These are phyloP conservation scores for Erysimum cheiranthoides DNA, from an alignment of 345 rosid genomes.

Conservation along the genomic window DNA sequence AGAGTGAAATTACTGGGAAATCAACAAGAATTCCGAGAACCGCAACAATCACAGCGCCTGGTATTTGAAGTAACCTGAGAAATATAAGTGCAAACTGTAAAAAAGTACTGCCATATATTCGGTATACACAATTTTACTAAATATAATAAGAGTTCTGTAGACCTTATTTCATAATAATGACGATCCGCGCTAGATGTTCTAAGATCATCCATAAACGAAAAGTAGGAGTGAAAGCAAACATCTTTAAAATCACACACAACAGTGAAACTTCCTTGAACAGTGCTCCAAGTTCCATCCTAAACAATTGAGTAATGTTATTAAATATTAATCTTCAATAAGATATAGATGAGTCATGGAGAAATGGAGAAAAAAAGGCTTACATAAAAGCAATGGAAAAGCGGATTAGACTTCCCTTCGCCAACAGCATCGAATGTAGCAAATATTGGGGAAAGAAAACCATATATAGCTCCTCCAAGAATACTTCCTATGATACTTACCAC, in stretches of 20 bases:
- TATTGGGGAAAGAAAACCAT: constrained; percentile 85
- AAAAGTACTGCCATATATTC: not conserved
- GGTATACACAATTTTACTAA: not conserved
- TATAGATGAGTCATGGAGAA: not conserved
- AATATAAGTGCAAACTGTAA: constrained; percentile 13
- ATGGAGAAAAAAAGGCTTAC: constrained; percentile 51
- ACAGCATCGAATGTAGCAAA: constrained; percentile 95
- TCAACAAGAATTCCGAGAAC: constrained; percentile 72
- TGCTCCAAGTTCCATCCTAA: constrained; percentile 92
- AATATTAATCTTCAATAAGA: not conserved
- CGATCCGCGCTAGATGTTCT: constrained; percentile 53
- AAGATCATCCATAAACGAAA: constrained; percentile 78
- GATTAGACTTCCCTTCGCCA: constrained; percentile 80
- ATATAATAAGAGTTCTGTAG: constrained; percentile 14
- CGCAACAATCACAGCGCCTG: constrained; percentile 67
- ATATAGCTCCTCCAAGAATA: constrained; percentile 63
- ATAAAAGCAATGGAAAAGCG: constrained; percentile 71
- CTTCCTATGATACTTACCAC: constrained; percentile 71
- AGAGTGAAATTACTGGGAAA: constrained; percentile 68
- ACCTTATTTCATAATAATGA: constrained; percentile 90
- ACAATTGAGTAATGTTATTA: constrained; percentile 13
- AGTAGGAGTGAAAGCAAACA: constrained; percentile 77
- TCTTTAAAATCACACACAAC: constrained; percentile 75
- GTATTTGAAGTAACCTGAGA: constrained; percentile 74
- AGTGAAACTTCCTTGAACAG: constrained; percentile 65